phyloP scores from a whole-genome alignment of 176 grass and related monocot genomes.

The Oryza nivara region DNA sequence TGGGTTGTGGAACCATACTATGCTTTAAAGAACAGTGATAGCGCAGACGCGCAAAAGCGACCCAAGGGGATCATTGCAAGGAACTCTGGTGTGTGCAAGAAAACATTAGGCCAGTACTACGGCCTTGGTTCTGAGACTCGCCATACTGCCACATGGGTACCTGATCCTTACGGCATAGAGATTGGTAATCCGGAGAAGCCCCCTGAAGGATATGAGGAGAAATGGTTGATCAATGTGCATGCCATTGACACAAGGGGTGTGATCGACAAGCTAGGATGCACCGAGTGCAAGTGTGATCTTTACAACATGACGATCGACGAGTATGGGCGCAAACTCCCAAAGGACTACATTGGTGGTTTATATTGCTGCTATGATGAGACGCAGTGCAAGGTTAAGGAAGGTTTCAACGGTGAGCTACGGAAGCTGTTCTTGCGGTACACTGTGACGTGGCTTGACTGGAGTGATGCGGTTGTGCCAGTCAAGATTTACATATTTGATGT shows the following conservation, averaged over 20 bases:
- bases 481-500: slow-evolving; percentile 85
- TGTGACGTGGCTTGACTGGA: slow-evolving; percentile 72
- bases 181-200: slow-evolving; percentile 43
- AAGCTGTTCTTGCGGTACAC: slow-evolving; percentile 79
- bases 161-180: slow-evolving; percentile 89
- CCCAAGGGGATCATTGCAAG: slow-evolving; percentile 25
- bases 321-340: slow-evolving; percentile 33
- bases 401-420: slow-evolving; percentile 32
- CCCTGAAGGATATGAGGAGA: slow-evolving; percentile 68
- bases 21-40: not conserved
- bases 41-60: not conserved
- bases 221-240: slow-evolving; percentile 74
- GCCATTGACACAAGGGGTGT: slow-evolving; percentile 79
- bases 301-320: slow-evolving; percentile 80
- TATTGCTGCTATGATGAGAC: slow-evolving; percentile 77
- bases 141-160: slow-evolving; percentile 77
- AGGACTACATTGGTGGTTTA: slow-evolving; percentile 63
- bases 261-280: slow-evolving; percentile 60
- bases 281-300: slow-evolving; percentile 76
- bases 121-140: slow-evolving; percentile 93
- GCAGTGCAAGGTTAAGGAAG: slow-evolving; percentile 52
- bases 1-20: slow-evolving; percentile 69
- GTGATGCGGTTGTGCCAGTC: slow-evolving; percentile 55
- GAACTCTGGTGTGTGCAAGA: slow-evolving; percentile 72
- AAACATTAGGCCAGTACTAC: slow-evolving; percentile 60